Conservation (phyloP, 2,329 filamentous ascomycete genomes). For the Talaromyces verruculosus region DNA sequence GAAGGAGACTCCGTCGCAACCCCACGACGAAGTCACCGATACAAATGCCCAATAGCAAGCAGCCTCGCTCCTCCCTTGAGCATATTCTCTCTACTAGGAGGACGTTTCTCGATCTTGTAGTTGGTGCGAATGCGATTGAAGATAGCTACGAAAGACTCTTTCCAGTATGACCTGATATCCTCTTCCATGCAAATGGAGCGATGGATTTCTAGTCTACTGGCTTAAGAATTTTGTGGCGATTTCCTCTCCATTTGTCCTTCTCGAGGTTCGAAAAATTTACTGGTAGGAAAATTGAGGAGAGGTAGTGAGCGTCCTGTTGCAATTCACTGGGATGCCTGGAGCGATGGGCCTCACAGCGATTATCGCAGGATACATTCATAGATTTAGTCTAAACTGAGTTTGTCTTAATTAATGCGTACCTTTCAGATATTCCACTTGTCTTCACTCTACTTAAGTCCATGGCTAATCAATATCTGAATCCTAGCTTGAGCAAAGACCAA, state of each 20-base stretch:
- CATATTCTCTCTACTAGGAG: constrained; percentile 11
- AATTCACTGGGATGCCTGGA: constrained; percentile 15
- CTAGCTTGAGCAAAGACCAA: constrained; percentile 26
- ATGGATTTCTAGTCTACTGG: constrained; percentile 21
- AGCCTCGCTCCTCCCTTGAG: constrained; percentile 4
- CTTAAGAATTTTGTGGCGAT: constrained; percentile 21
- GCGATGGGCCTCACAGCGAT: constrained; percentile 15
- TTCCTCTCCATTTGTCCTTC: constrained; percentile 3
- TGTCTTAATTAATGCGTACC: too few relatives aligned
- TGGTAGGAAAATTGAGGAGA: neutral
- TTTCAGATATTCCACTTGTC: neutral
- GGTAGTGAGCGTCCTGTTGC: constrained; percentile 6
- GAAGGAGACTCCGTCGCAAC: constrained; percentile 54
- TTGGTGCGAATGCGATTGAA: neutral
- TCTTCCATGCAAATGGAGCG: constrained; percentile 14
- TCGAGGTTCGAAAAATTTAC: constrained; percentile 8
- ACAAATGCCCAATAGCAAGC: constrained; percentile 57
- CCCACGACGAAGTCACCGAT: constrained; percentile 56
- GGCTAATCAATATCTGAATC: constrained; percentile 1
- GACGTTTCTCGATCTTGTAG: constrained; percentile 19
- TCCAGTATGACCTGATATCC: constrained; percentile 20
- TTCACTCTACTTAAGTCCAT: neutral
- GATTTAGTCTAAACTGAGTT: neutral
- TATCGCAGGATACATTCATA: constrained; percentile 19
- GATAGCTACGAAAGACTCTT: neutral